Conservation (phyloP, 2,329 filamentous ascomycete genomes). For the Fusarium nisikadoi region DNA sequence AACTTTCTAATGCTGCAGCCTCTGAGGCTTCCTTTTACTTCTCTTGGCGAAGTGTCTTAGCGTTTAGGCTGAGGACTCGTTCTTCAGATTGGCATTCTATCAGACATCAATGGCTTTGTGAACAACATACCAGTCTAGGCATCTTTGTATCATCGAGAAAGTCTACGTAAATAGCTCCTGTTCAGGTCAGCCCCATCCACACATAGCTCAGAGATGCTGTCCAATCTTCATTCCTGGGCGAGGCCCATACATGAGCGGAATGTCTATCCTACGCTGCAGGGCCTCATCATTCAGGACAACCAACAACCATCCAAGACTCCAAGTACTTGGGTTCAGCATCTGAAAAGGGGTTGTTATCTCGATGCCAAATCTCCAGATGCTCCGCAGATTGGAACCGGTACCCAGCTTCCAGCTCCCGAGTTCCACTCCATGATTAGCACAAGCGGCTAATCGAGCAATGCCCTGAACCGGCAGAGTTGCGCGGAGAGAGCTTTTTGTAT, state of each 20-base stretch:
- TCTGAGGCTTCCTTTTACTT: constrained; percentile 41
- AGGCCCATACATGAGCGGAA: background rate
- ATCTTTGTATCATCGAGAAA: constrained; percentile 5
- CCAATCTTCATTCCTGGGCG: constrained; percentile 8
- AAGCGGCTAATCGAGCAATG: constrained; percentile 33
- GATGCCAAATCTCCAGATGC: constrained; percentile 40
- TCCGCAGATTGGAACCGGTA: constrained; percentile 39
- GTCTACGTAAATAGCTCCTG: background rate
- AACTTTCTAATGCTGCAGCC: constrained; percentile 42
- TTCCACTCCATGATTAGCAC: constrained; percentile 40
- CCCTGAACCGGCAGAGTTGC: constrained; percentile 30
- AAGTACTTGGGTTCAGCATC: background rate
- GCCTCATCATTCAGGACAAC: background rate
- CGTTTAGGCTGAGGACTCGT: background rate
- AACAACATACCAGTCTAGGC: constrained; percentile 19
- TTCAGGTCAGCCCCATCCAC: constrained; percentile 30
- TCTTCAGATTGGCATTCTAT: background rate
- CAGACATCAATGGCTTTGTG: background rate
- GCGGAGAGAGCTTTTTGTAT: constrained; percentile 17
- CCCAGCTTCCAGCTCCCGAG: constrained; percentile 37
- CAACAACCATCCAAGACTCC: background rate
- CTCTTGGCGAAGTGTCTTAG: constrained; percentile 23
- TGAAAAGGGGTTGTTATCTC: constrained; percentile 39
- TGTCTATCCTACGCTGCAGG: background rate
- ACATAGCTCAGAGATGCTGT: constrained; percentile 1